Evolutionary conservation across 208 protist species (phyloP).

Genomic region (Trypanosomatidae sp.): DNA sequence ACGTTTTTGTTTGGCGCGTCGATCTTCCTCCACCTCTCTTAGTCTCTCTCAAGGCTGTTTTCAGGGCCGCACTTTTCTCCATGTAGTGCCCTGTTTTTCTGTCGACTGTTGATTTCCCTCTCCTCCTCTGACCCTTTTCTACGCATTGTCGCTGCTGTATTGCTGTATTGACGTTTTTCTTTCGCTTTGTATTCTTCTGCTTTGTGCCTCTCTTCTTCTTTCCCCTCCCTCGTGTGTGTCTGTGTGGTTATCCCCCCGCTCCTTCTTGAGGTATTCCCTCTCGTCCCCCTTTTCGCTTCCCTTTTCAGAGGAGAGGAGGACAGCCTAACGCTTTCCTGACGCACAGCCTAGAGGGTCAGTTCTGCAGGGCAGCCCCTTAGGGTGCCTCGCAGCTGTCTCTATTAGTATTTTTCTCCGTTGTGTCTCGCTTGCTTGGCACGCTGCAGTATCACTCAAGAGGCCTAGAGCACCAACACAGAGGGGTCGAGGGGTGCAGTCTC

Average conservation of each 20-base stretch:
- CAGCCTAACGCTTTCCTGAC: background rate
- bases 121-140: background rate
- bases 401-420: too few relatives aligned
- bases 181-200: background rate
- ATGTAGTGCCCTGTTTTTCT: background rate
- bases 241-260: background rate
- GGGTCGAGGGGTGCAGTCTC: background rate
- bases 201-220: background rate
- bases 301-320: background rate
- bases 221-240: background rate
- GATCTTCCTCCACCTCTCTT: background rate
- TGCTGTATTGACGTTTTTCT: background rate
- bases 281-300: constrained; percentile 1
- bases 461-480: background rate
- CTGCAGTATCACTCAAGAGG: background rate
- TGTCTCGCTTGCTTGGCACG: background rate
- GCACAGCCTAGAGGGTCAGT: background rate
- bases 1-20: background rate
- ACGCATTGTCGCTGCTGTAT: background rate
- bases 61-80: background rate
- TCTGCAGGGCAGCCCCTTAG: background rate
- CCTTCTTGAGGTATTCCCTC: background rate
- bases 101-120: background rate
- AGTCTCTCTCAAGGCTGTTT: background rate
- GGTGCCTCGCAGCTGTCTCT: background rate